Evolutionary conservation across 2,329 filamentous ascomycete genomes (phyloP), one percentile per base, ranked within the genome.

Genomic region (Apiospora sp.): DNA sequence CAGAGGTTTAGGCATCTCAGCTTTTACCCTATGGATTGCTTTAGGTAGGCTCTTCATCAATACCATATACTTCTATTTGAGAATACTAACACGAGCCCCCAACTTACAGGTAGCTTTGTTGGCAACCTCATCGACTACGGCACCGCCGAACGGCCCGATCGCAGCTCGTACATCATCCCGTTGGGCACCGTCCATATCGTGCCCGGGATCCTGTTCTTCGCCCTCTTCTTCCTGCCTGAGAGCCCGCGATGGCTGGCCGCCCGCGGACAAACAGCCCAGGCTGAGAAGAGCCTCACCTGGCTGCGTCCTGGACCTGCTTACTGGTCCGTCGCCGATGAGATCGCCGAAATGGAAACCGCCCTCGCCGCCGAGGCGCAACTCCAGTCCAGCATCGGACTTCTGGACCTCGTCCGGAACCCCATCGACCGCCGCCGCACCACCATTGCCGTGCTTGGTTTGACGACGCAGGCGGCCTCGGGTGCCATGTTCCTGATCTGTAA

Each of bases 141-240:
- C 30, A 92, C 89, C 24, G 83, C 92, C 78, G 79, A 88, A 75
- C 86, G 88, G 72, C 82, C 81, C 46, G 88, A 91, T 78, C 88
- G 89, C 1, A 87, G 87, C 72, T 90, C 91, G 0, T 94, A 93
- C 84, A 89, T 92, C 72, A 93, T 94, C 71, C 91, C 92, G 8
- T 92, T 94, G 76, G 89, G 82, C 24, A 82, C 94, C 27, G 92
- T 94, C 80, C 91, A 93, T 79, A 80, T 89, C 16, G 84, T 83
- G 82, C 81, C 83, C 27, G 61, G 83, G 34, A 79, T 85, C 71
- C 76, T 85, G 41, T 83, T 77, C 30, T 67, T 72, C 51, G 83
- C 83, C 67, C 77, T 85, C 43, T 80, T 83, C 68, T 73, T 83
- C 49, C 79, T 84, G n/a, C 83, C 92, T 37, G 92, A 94, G 77